phyloP scores from a whole-genome alignment of 129 eudicot species.

The Artemisia tridentata region DNA sequence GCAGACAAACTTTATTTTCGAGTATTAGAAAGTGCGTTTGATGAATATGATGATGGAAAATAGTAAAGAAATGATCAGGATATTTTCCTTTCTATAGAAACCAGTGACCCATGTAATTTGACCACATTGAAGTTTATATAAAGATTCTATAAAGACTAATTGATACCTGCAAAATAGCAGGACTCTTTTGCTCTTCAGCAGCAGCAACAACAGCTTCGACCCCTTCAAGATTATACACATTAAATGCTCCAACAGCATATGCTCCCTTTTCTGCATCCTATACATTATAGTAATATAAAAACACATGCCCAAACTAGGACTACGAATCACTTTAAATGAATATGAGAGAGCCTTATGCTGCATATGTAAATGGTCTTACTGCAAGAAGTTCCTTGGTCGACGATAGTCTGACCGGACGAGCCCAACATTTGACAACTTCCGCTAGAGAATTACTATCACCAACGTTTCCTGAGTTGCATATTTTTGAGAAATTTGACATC shows the following conservation, averaged over 20 bases:
- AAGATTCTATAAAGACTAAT: constrained; percentile 12
- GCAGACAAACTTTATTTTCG: too few species aligned
- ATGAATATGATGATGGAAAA: background rate
- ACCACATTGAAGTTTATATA: constrained; percentile 6
- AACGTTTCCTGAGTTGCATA: constrained; percentile 63
- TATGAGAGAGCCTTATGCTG: background rate
- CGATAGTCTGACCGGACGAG: constrained; percentile 59
- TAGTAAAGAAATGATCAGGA: background rate
- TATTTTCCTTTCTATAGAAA: background rate
- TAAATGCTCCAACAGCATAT: constrained; percentile 98
- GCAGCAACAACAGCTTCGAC: constrained; percentile 96
- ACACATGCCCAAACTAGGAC: constrained; percentile 16
- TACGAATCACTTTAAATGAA: background rate
- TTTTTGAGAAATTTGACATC: constrained; percentile 11
- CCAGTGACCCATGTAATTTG: background rate
- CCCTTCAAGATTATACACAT: constrained; percentile 95
- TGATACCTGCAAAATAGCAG: constrained; percentile 94
- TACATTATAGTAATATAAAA: constrained; percentile 6
- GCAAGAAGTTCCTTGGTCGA: constrained; percentile 82
- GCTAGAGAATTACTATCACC: constrained; percentile 88
- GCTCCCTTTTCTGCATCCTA: constrained; percentile 90
- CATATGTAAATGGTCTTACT: constrained; percentile 44
- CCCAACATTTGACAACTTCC: constrained; percentile 85
- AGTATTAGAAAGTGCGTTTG: background rate
- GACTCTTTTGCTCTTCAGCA: constrained; percentile 88